Percentiles rank a stretch among this genome's conserved stretches.
phyloP scores from a whole-genome alignment of 345 rosid species.

The Ceriops decandra region DNA sequence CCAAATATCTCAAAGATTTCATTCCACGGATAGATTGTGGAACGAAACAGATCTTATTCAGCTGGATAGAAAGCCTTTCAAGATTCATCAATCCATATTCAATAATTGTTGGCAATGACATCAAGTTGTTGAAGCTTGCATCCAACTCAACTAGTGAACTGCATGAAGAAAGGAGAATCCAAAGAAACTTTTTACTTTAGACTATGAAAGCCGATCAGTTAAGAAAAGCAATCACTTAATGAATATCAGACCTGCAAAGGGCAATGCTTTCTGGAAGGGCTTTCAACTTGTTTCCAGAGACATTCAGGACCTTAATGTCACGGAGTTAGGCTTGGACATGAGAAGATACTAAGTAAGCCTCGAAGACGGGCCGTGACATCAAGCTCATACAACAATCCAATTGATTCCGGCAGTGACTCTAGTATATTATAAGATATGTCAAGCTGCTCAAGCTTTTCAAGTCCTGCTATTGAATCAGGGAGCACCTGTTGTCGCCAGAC shows the following conservation, averaged over 20 bases:
- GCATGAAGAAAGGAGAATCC: background rate
- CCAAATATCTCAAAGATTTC: constrained; percentile 29
- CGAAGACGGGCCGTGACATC: too few relatives aligned
- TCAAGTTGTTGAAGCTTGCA: constrained; percentile 31
- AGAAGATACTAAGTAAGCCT: too few relatives aligned
- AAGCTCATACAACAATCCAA: constrained; percentile 24
- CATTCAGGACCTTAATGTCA: constrained; percentile 23
- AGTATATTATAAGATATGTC: constrained; percentile 27
- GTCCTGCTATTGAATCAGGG: constrained; percentile 26
- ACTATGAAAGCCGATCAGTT: background rate
- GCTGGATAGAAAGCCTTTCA: constrained; percentile 19
- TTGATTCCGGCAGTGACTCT: constrained; percentile 21
- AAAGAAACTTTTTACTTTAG: background rate
- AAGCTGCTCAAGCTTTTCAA: constrained; percentile 24
- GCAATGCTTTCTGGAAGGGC: constrained; percentile 28
- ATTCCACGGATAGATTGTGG: constrained; percentile 23
- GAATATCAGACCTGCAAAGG: constrained; percentile 26
- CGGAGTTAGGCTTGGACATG: too few relatives aligned
- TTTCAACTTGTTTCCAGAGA: constrained; percentile 21
- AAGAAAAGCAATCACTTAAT: constrained; percentile 1
- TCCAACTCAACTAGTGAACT: constrained; percentile 28
- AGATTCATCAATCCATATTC: constrained; percentile 29
- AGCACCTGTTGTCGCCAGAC: constrained; percentile 12
- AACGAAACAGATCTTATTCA: constrained; percentile 24
- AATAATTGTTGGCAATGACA: constrained; percentile 22